Percentiles rank a stretch among this genome's conserved stretches.
These are phyloP conservation scores for Thalassiosira profunda DNA, from an alignment of 108 stramenopile genomes.

Conservation along the genomic window DNA sequence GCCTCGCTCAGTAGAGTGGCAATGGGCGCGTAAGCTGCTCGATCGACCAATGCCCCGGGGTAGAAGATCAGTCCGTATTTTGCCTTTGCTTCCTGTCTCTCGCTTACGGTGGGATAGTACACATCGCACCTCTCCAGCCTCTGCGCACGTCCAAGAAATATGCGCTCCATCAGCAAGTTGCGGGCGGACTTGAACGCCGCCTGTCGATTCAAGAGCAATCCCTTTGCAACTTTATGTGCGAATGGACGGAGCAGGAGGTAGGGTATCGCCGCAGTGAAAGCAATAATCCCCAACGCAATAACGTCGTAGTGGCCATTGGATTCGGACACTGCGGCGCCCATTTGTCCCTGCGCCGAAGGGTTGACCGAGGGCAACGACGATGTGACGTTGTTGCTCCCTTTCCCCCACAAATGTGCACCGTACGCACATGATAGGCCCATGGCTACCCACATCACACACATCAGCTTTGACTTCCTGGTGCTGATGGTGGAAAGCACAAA, in stretches of 20 bases:
- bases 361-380: slow-evolving; percentile 4
- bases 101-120: slow-evolving; percentile 41
- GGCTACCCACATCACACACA: not conserved
- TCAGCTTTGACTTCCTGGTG: not conserved
- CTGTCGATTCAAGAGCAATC: slow-evolving; percentile 32
- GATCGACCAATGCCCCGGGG: slow-evolving; percentile 68
- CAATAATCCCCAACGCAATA: not conserved
- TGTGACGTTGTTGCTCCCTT: too few species aligned
- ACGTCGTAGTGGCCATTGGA: not conserved
- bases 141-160: slow-evolving; percentile 40
- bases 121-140: slow-evolving; percentile 52
- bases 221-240: slow-evolving; percentile 2
- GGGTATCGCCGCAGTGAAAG: slow-evolving; percentile 17
- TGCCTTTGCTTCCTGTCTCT: slow-evolving; percentile 2
- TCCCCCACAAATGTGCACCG: not conserved
- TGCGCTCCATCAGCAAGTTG: slow-evolving; percentile 42
- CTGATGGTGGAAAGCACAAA: not conserved
- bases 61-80: slow-evolving; percentile 59
- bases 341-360: not conserved
- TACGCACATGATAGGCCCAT: not conserved
- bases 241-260: slow-evolving; percentile 12
- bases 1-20: slow-evolving; percentile 53
- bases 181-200: slow-evolving; percentile 52
- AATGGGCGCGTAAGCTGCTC: slow-evolving; percentile 64
- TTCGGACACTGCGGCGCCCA: not conserved